Conservation (phyloP, 345 rosid genomes). For the Clausena lansium region DNA sequence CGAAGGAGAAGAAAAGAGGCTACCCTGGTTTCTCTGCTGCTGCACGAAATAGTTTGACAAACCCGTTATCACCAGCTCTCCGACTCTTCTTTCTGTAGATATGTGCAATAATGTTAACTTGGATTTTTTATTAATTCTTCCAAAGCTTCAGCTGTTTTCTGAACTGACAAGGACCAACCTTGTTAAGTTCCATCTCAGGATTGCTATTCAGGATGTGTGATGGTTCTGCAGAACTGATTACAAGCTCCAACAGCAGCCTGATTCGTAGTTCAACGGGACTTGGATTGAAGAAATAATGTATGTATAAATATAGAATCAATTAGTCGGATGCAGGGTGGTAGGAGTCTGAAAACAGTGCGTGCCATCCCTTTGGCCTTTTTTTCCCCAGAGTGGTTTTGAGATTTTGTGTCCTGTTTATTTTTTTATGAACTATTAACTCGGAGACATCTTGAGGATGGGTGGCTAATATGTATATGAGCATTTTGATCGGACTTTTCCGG, state of each 20-base stretch:
- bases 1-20: constrained; percentile 9
- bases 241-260: constrained; percentile 21
- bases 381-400: constrained; percentile 4
- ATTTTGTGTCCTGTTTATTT: constrained; percentile 16
- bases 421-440: constrained; percentile 14
- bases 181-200: constrained; percentile 18
- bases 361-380: constrained; percentile 16
- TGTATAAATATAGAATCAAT: constrained; percentile 23
- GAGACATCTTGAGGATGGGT: constrained; percentile 21
- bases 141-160: constrained; percentile 26
- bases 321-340: constrained; percentile 18
- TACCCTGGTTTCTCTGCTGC: constrained; percentile 14
- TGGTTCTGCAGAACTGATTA: constrained; percentile 13
- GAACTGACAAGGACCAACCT: constrained; percentile 17
- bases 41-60: constrained; percentile 10
- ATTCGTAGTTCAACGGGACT: constrained; percentile 12
- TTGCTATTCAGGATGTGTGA: constrained; percentile 18
- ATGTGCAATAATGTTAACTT: constrained; percentile 22
- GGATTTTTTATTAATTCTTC: constrained; percentile 20
- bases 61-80: constrained; percentile 4
- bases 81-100: constrained; percentile 24
- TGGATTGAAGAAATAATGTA: constrained; percentile 27
- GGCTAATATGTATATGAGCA: constrained; percentile 7
- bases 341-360: constrained; percentile 17
- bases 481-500: not conserved